Base-by-base conservation (phyloP, 2,329 filamentous ascomycete genomes). In the Diaporthe amygdali region DNA sequence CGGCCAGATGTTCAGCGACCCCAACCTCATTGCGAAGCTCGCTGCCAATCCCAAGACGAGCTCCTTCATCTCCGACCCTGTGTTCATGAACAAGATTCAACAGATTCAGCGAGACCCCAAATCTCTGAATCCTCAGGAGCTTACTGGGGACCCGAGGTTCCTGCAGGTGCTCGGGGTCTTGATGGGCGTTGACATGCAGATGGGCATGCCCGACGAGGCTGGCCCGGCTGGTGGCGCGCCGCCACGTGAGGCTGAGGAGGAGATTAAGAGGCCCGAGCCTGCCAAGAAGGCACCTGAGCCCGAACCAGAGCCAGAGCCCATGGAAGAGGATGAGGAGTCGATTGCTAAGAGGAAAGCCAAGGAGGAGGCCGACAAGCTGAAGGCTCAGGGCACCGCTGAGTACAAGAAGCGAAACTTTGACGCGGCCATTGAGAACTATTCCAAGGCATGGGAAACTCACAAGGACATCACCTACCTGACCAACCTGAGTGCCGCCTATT, bases 381-480 rank as follows among this genome's bases (percentile, higher is more conserved):
- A 99, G 90, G 93, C 92, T 37, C 87, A 97, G 70, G 96, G 96
- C 71, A 99, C 96, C 17, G 94, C 96, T 77, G 92, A 92, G 82
- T 99, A 99, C 89, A 99, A 99, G 92, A 98, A 98, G 90, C 92
- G 94, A 76, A 92, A 98, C 80, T 98, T 99, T 76, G 96, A 98
- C 78, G 91, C 93, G 79, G 96, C 96, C 64, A 98, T 99, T 78
- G 90, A 92, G 79, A 94, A 99, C 85, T 99, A 99, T 87, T 89
- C 83, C 81, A 97, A 97, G 82, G 96, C 96, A 0, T 99, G 96
- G 96, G 95, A 97, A 72, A 83, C 93, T 47, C 88, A 94, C 89
- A 96, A 98, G 87, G 96, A 99, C 78, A 97, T 99, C 78, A 96
- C 96, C 20, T 99, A 99, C 84, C 88, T 98, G 72, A 99, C 97